Base-by-base conservation (phyloP, 176 grass and related monocot species). In the Avena sativa region DNA sequence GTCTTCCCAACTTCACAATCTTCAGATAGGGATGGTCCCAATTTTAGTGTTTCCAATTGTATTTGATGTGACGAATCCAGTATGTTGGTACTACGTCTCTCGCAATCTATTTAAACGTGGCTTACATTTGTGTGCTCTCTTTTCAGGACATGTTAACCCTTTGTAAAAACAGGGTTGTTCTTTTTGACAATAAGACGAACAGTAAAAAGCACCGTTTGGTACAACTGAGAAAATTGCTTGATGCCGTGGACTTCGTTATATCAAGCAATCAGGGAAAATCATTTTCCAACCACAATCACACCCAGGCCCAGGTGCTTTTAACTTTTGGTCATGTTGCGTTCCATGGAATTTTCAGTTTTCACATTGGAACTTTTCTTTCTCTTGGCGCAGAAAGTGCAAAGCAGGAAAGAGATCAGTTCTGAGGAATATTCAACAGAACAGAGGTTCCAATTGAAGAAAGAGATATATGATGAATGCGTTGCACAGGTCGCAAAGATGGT, bases 151-250 rank as follows among this genome's bases (percentile, higher is more conserved):
- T 65, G 62, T 4, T 65, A 30, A 65, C 28, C 62, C 62, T 65
- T 30, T 65, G 62, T 30, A 65, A 65, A 65, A 65, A 65, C 62
- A 65, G 62, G 23, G 62, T 65, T 30, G 62, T 65, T 12, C 62
- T 65, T 0, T 65, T 65, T 65, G 23, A 65, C 62, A 65, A 65
- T 65, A 65, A 65, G 12, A 65, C 62, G 14, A 65, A 25, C 6
- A 28, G 15, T 65, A 65, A 65, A 13, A 65, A 65, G 62, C 12
- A 13, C 62, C 25, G 13, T 65, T 65, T 30, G 62, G 62, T 12
- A 30, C 25, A 65, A 30, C 62, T 30, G 25, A 65, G 28, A 65
- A 65, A 65, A 65, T 65, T 65, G 62, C 62, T 65, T 65, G 62
- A 65, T 65, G 62, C 62, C 10, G 62, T 65, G 25, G 62, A 30